A percentile compares a stretch with the other conserved stretches of the same genome.
Conservation (phyloP, 306 rosid genomes). For the Acacia melanoxylon region DNA sequence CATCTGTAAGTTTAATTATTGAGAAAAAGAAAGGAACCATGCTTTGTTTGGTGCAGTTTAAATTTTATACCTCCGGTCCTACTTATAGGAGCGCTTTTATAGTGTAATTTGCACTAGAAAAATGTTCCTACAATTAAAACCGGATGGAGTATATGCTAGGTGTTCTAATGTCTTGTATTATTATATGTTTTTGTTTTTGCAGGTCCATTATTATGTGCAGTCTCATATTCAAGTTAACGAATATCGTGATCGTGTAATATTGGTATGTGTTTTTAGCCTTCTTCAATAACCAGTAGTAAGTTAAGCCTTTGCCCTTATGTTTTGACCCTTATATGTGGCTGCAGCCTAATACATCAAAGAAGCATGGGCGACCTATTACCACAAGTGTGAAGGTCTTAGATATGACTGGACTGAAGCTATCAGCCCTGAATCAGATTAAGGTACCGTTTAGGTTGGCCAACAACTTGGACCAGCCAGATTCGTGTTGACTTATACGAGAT, state of each 20-base stretch:
- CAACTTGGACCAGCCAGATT: constrained; percentile 2
- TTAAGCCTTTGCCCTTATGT: constrained; percentile 20
- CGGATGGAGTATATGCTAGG: not conserved
- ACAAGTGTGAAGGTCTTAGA: constrained; percentile 90
- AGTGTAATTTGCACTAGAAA: no score
- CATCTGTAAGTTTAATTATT: constrained; percentile 71
- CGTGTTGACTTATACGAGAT: not conserved
- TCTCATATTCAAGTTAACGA: constrained; percentile 97
- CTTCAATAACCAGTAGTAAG: constrained; percentile 1
- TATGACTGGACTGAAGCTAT: constrained; percentile 92
- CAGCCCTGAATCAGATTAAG: constrained; percentile 91
- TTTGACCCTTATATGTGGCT: constrained; percentile 34
- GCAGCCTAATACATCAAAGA: constrained; percentile 90
- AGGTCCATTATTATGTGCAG: constrained; percentile 97
- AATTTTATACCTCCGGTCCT: no score
- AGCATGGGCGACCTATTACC: constrained; percentile 69
- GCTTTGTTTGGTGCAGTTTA: constrained; percentile 15
- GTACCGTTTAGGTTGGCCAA: constrained; percentile 36
- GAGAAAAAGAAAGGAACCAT: constrained; percentile 9
- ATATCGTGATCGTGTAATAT: constrained; percentile 78
- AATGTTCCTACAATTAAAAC: no score
- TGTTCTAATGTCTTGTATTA: constrained; percentile 2
- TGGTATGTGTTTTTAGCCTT: constrained; percentile 44
- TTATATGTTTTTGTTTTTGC: constrained; percentile 22
- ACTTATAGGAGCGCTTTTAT: no score